Base-by-base conservation (phyloP, 805 yeast species). In the Tetrapisispora namnaoensis region DNA sequence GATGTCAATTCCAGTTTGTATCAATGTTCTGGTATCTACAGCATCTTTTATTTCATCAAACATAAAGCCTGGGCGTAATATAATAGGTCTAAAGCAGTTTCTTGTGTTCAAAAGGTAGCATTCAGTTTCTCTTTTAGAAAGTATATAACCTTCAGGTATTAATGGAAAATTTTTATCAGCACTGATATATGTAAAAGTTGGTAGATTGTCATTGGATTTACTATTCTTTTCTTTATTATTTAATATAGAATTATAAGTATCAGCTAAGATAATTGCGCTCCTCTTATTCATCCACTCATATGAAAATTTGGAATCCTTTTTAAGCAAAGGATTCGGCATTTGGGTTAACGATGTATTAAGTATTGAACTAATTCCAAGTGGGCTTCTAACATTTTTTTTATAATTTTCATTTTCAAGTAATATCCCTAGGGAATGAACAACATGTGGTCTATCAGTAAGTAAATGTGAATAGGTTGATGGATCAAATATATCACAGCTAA, bases 51-150 rank as follows among this genome's bases (percentile, higher is more conserved):
- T 41, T 36, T 72, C 78, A 59, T 86, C 95, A 58, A 69, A 84
- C 89, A 89, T 81, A 56, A 88, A 79, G 0, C 95, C 95, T 0
- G 96, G 96, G 51, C 96, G 73, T 66, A 86, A 53, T 16, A 84
- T 62, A 1, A 89, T 78, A 0, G 83, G 70, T 49, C 91, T 73
- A 22, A 86, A 68, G 1, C 61, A 22, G 2, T 65, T 60, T n/a
- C 70, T 67, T 20, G 76, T 68, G 27, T 71, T 62, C 48, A 63
- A 46, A 20, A 79, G 63, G 54, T 78, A 82, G 22, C 64, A 63
- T 61, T 89, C 97, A 0, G 96, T 91, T 51, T 74, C 79, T 55
- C 96, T 70, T 58, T 89, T 89, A 21, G 93, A 79, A 10, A 74
- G 71, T 35, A 89, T 78, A 63, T 89, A 89, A 1, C 83, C 89